Conservation (phyloP, 2,329 filamentous ascomycete genomes). For the Graphilbum sp. region DNA sequence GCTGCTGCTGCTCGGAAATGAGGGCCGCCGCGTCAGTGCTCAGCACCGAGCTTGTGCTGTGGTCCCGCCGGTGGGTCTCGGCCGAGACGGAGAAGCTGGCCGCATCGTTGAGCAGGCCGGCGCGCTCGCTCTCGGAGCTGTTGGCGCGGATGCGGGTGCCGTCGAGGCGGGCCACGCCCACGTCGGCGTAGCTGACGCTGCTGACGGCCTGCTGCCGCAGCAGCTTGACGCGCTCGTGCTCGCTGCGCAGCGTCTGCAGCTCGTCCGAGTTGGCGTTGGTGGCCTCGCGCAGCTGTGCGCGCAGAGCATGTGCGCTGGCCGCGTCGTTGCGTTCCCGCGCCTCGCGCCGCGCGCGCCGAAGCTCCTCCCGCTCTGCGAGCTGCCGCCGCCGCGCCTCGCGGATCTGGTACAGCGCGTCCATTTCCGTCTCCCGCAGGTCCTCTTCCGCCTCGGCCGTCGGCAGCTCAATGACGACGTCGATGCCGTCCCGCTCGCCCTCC, state of each 20-base stretch:
- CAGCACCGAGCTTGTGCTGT: slow-evolving; percentile 36
- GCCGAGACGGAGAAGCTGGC: slow-evolving; percentile 35
- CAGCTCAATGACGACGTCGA: slow-evolving; percentile 78
- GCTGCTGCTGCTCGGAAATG: too few species aligned
- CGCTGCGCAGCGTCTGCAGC: slow-evolving; percentile 41
- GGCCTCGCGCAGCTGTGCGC: slow-evolving; percentile 34
- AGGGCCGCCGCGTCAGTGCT: slow-evolving; percentile 33
- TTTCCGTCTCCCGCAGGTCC: slow-evolving; percentile 65
- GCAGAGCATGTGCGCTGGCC: slow-evolving; percentile 51
- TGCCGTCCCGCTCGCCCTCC: slow-evolving; percentile 80
- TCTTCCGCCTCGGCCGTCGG: slow-evolving; percentile 71
- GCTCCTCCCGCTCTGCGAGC: slow-evolving; percentile 59
- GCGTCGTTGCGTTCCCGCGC: slow-evolving; percentile 56
- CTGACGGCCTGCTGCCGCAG: slow-evolving; percentile 52
- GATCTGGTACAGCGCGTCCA: slow-evolving; percentile 87
- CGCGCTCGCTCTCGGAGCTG: slow-evolving; percentile 55
- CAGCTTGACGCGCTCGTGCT: slow-evolving; percentile 38
- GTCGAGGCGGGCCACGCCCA: slow-evolving; percentile 63
- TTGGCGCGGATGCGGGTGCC: slow-evolving; percentile 59
- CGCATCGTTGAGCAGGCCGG: slow-evolving; percentile 55
- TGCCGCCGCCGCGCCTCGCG: slow-evolving; percentile 61
- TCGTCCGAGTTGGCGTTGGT: slow-evolving; percentile 30
- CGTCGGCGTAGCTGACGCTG: slow-evolving; percentile 58
- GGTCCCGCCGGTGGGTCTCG: slow-evolving; percentile 23
- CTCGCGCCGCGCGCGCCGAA: slow-evolving; percentile 52